A percentile compares a stretch with the other conserved stretches of the same genome.
These are phyloP conservation scores for Pleoardoris graminearum DNA, from an alignment of 2,329 filamentous ascomycete genomes.

Conservation along the genomic window DNA sequence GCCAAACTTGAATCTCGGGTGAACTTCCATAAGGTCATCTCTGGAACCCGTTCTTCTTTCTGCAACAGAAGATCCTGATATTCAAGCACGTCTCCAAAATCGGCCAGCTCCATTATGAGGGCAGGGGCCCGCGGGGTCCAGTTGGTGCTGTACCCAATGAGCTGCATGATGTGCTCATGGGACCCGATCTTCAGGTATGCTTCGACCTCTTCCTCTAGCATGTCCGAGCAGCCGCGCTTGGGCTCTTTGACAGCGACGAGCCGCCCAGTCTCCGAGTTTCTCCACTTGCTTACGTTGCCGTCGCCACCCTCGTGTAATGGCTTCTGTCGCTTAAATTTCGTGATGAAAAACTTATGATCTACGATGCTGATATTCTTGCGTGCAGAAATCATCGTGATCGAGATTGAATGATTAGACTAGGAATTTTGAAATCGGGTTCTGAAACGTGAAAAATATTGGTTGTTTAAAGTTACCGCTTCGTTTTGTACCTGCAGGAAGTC, in stretches of 20 bases:
- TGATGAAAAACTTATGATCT: too few relatives aligned
- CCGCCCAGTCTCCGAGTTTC: background rate
- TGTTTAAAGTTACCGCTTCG: too few relatives aligned
- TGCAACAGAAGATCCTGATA: constrained; percentile 13
- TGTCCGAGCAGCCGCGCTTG: background rate
- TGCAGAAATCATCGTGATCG: too few relatives aligned
- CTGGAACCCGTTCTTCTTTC: constrained; percentile 12
- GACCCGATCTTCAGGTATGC: background rate
- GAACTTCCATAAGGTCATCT: constrained; percentile 34
- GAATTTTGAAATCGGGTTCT: too few relatives aligned
- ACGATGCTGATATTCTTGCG: too few relatives aligned
- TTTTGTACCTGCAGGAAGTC: too few relatives aligned
- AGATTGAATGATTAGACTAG: too few relatives aligned
- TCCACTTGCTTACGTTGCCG: background rate
- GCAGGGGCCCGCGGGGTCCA: constrained; percentile 16
- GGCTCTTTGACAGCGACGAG: background rate
- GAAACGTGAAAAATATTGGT: too few relatives aligned
- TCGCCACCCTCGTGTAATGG: background rate
- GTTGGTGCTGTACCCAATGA: constrained; percentile 9
- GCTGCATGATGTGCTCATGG: constrained; percentile 19
- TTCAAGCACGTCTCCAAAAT: constrained; percentile 18
- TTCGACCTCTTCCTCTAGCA: background rate
- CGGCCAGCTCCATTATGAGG: constrained; percentile 24
- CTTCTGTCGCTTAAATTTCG: background rate
- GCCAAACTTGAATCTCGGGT: constrained; percentile 28